These are phyloP conservation scores for Brassica juncea DNA, from an alignment of 345 rosid species.

Conservation along the genomic window DNA sequence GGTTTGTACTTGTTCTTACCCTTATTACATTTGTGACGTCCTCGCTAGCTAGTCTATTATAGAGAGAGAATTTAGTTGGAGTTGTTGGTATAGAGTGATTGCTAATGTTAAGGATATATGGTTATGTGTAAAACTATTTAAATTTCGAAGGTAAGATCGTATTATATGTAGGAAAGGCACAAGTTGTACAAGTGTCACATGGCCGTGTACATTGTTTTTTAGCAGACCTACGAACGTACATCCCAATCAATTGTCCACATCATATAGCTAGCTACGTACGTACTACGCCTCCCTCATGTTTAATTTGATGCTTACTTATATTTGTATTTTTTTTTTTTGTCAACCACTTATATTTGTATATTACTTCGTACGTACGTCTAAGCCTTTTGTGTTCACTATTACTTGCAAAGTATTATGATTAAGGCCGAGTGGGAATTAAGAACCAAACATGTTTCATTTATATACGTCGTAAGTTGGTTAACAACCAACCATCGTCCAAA, in stretches of 20 bases:
- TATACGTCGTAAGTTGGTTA: slow-evolving; percentile 22
- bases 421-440: background rate
- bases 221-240: slow-evolving; percentile 18
- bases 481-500: slow-evolving; percentile 16
- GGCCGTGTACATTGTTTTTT: slow-evolving; percentile 37
- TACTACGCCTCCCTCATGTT: slow-evolving; percentile 23
- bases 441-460: background rate
- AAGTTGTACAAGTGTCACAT: slow-evolving; percentile 38
- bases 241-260: slow-evolving; percentile 35
- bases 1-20: slow-evolving; percentile 31
- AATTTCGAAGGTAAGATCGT: background rate
- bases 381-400: slow-evolving; percentile 1
- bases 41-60: background rate
- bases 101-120: background rate
- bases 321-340: background rate
- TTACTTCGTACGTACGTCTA: slow-evolving; percentile 27
- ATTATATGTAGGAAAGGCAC: slow-evolving; percentile 18
- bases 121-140: slow-evolving; percentile 5
- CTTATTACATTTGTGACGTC: slow-evolving; percentile 27
- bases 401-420: background rate
- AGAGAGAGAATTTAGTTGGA: slow-evolving; percentile 25
- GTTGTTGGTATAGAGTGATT: slow-evolving; percentile 34
- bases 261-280: slow-evolving; percentile 37
- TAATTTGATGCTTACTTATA: slow-evolving; percentile 32
- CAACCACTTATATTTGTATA: slow-evolving; percentile 19